Conservation (phyloP, 768 basidiomycete genomes). For the Exidia glandulosa region DNA sequence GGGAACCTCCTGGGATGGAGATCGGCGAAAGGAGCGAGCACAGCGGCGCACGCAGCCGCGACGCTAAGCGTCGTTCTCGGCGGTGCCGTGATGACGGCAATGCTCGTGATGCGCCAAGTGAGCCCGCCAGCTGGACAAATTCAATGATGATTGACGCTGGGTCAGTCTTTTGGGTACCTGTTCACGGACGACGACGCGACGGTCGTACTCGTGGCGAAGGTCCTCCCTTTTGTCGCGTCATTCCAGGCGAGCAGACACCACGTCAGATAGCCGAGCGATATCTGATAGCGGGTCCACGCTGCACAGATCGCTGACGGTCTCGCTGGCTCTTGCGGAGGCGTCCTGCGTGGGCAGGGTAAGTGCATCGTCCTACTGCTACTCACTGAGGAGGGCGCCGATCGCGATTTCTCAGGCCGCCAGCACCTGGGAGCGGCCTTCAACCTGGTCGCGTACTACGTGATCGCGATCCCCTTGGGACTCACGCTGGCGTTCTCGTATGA, state of each 20-base stretch:
- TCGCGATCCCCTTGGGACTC: constrained; percentile 42
- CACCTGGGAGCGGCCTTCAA: constrained; percentile 69
- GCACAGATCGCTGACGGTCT: constrained; percentile 38
- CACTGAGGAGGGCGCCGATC: not conserved
- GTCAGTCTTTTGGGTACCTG: constrained; percentile 51
- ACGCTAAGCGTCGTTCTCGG: constrained; percentile 53
- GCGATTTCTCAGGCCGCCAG: constrained; percentile 33
- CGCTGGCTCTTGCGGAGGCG: constrained; percentile 39
- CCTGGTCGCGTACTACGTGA: constrained; percentile 48
- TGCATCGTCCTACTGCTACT: not conserved
- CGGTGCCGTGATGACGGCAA: constrained; percentile 41
- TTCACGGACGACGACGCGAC: constrained; percentile 55
- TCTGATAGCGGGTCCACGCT: not conserved
- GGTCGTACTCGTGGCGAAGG: constrained; percentile 35
- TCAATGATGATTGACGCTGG: not conserved
- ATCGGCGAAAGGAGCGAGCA: constrained; percentile 39
- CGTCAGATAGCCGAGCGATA: not conserved
- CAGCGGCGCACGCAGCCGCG: constrained; percentile 52
- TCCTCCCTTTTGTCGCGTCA: constrained; percentile 44
- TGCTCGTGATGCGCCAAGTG: constrained; percentile 50
- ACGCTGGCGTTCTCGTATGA: constrained; percentile 34
- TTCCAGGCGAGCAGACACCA: constrained; percentile 30
- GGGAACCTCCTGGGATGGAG: constrained; percentile 61
- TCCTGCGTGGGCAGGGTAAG: constrained; percentile 37
- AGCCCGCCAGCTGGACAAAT: constrained; percentile 9